Percentiles rank a stretch among this genome's conserved stretches.
These are phyloP conservation scores for Septoria linicola DNA, from an alignment of 2,329 filamentous ascomycete species.

Conservation along the genomic window DNA sequence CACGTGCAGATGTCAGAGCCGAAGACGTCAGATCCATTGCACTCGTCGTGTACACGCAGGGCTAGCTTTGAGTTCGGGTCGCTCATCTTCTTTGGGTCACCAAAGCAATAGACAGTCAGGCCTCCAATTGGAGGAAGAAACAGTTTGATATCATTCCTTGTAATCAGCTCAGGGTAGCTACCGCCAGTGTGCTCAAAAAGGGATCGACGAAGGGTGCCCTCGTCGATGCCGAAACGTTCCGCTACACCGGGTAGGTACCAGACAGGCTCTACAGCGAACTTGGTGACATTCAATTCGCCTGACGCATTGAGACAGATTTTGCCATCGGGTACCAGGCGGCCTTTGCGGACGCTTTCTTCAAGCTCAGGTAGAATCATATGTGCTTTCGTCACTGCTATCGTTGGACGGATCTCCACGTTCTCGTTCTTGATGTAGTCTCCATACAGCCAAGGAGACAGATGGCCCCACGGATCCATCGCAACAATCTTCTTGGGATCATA, in stretches of 20 bases:
- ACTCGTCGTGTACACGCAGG: conserved; percentile 81
- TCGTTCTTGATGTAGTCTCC: conserved; percentile 75
- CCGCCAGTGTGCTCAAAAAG: conserved; percentile 95
- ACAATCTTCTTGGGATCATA: conserved; percentile 89
- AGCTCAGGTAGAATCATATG: conserved; percentile 98
- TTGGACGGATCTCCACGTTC: conserved; percentile 67
- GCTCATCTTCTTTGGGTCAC: conserved; percentile 89
- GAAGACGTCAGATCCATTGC: conserved; percentile 96
- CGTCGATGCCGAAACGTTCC: conserved; percentile 92
- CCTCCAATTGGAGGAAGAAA: conserved; percentile 96
- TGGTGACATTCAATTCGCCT: conserved; percentile 90
- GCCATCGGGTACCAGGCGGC: conserved; percentile 75
- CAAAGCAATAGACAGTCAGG: conserved; percentile 94
- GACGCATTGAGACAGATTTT: conserved; percentile 83
- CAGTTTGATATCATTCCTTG: conserved; percentile 87
- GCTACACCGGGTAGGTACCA: conserved; percentile 64
- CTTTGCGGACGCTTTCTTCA: conserved; percentile 78
- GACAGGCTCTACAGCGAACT: conserved; percentile 93
- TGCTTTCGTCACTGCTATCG: conserved; percentile 81
- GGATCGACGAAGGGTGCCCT: conserved; percentile 78
- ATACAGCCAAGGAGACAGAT: conserved; percentile 80
- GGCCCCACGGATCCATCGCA: conserved; percentile 92
- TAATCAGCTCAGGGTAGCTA: conserved; percentile 95
- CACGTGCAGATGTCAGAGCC: conserved; percentile 98
- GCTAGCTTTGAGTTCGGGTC: conserved; percentile 79